phyloP scores from a whole-genome alignment of 2,329 filamentous ascomycete species.

The Trichophyton schoenleinii region DNA sequence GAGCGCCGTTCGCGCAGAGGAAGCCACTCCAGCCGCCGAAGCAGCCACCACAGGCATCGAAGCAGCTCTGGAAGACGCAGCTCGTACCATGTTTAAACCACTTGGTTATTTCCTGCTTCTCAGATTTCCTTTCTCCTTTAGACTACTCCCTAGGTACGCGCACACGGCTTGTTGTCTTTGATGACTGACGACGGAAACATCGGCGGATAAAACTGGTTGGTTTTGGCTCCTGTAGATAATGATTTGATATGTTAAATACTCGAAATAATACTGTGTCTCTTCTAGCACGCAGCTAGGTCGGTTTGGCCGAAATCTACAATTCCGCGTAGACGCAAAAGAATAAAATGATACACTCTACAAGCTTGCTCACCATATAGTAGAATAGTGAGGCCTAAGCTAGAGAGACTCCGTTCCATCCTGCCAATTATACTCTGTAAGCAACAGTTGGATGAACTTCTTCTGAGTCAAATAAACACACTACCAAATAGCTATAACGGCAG shows the following conservation, averaged over 20 bases:
- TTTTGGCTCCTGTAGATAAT: background rate
- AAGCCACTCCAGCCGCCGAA: slow-evolving; percentile 19
- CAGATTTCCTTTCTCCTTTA: background rate
- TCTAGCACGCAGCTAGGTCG: background rate
- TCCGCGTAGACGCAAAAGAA: too few species aligned
- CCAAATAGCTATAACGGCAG: too few species aligned
- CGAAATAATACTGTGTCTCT: too few species aligned
- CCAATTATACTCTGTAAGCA: too few species aligned
- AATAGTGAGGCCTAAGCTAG: too few species aligned
- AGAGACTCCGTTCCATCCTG: too few species aligned
- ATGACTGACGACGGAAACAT: slow-evolving; percentile 1
- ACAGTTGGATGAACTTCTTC: too few species aligned
- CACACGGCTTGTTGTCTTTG: background rate
- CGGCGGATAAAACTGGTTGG: background rate
- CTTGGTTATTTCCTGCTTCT: background rate
- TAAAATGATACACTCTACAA: too few species aligned
- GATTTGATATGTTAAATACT: background rate
- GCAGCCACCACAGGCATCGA: slow-evolving; percentile 9
- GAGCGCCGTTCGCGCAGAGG: slow-evolving; percentile 27
- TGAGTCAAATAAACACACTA: too few species aligned
- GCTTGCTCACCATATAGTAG: too few species aligned
- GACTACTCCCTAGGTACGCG: too few species aligned
- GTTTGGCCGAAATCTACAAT: too few species aligned
- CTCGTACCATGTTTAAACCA: background rate
- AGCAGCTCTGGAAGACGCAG: slow-evolving; percentile 11